Evolutionary conservation across 2,329 filamentous ascomycete species (phyloP), one percentile per base, ranked within the genome.

Genomic region (Cytospora paraplurivora): DNA sequence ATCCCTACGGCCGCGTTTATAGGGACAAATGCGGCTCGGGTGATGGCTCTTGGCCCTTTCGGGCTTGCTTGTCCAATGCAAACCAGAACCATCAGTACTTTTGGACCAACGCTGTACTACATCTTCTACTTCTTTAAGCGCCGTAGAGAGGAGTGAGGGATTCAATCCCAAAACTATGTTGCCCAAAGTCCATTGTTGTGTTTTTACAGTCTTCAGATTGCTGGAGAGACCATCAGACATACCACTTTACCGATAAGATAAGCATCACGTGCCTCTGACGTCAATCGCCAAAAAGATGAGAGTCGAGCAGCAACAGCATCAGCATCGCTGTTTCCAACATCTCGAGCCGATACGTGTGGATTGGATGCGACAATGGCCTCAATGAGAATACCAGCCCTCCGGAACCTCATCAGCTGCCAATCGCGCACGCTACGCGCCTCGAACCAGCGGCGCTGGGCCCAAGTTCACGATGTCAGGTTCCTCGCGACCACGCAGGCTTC

Each of bases 391-490:
- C 77, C 79, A 55, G 74, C 77, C 32, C 75, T 88, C 47, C 83
- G 84, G 47, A 77, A 81, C 64, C 70, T 85, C 37, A 68, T 73
- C 62, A 69, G 69, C 68, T 71, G 71, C 63, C 72, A 74, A 13
- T 59, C 73, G 52, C 75, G 73, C 59, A 67, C 71, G 12, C 69
- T 73, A 34, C 74, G 73, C 66, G 71, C 72, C 60, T 68, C 73
- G 62, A 74, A 79, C 69, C 94, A 97, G 76, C 86, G 89, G 62
- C 87, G 93, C 74, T 96, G 92, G 90, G 94, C 94, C 1, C 92
- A 92, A 71, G 93, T 97, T 35, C 92, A 96, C 76, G 92, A 97
- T 76, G 88, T 96, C 55, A 92, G 93, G 68, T 96, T 94, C 81
- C 85, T 97, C 53, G 90, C 90, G 66, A 95, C 92, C 17, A 91